phyloP scores from a whole-genome alignment of 2,329 filamentous ascomycete genomes.

The Aureobasidium zeae region DNA sequence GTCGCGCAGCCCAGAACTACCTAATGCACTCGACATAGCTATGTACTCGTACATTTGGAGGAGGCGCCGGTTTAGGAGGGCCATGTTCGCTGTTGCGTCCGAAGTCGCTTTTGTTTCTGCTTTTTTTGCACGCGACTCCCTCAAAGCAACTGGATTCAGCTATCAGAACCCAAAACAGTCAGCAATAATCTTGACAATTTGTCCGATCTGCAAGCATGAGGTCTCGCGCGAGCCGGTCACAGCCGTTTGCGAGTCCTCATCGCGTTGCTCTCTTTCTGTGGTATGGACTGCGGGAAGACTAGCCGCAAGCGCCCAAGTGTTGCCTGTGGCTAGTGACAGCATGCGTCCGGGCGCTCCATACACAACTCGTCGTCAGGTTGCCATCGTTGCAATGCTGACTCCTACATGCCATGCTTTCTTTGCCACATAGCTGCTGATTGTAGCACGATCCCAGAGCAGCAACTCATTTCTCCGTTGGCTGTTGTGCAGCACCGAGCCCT shows the following conservation, averaged over 20 bases:
- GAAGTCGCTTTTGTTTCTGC: slow-evolving; percentile 1
- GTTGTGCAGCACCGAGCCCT: background rate
- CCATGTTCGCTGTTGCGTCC: slow-evolving; percentile 1
- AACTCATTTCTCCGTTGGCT: background rate
- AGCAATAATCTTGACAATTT: slow-evolving; percentile 8
- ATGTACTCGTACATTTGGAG: no score
- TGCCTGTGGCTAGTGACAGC: slow-evolving; percentile 13
- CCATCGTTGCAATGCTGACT: slow-evolving; percentile 12
- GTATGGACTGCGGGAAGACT: slow-evolving; percentile 1
- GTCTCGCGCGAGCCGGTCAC: slow-evolving; percentile 7
- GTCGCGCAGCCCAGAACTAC: slow-evolving; percentile 4
- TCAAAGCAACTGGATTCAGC: background rate
- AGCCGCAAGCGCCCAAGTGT: slow-evolving; percentile 5
- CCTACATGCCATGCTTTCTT: slow-evolving; percentile 5
- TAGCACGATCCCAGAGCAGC: slow-evolving; percentile 2
- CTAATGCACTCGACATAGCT: slow-evolving; percentile 8
- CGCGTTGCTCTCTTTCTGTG: slow-evolving; percentile 10
- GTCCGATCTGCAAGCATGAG: slow-evolving; percentile 8
- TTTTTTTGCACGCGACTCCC: background rate
- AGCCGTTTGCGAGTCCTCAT: slow-evolving; percentile 12
- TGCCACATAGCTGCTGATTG: slow-evolving; percentile 10
- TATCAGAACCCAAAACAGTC: slow-evolving; percentile 1
- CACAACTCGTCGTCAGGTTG: slow-evolving; percentile 10
- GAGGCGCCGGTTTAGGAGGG: no score
- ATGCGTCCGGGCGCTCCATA: background rate